A percentile compares a stretch with the other conserved stretches of the same genome.
phyloP scores from a whole-genome alignment of 139 green algal genomes.

The Astrephomene gubernaculifera region DNA sequence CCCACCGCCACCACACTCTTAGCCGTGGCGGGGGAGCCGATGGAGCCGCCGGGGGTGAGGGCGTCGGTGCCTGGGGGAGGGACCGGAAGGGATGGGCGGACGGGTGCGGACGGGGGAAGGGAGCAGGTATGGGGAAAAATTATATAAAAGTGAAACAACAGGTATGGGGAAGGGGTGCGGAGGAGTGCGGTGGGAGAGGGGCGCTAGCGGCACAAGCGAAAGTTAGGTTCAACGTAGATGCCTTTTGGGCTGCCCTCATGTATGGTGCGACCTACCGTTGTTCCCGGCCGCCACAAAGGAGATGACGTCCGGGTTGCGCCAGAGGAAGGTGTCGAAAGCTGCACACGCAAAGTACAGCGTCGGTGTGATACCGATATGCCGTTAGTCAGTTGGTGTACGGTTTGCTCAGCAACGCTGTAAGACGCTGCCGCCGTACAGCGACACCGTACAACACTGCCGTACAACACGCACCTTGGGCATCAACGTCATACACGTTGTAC shows the following conservation, averaged over 20 bases:
- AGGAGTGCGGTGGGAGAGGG: not conserved
- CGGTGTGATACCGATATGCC: not conserved
- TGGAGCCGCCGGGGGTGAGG: conserved; percentile 46
- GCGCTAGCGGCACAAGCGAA: not conserved
- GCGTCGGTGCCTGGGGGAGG: not conserved
- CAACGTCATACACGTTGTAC: not conserved
- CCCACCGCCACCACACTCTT: conserved; percentile 88
- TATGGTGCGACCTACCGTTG: conserved; percentile 17
- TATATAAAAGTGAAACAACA: too few relatives aligned
- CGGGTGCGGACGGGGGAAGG: not conserved
- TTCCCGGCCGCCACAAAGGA: conserved; percentile 75
- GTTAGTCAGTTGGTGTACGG: not conserved
- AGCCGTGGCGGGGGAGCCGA: conserved; percentile 77
- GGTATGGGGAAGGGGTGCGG: not conserved
- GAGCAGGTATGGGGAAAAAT: not conserved
- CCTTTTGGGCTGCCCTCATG: not conserved
- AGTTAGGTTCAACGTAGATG: not conserved
- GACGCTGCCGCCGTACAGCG: not conserved
- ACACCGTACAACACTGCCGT: not conserved
- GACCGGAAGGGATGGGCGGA: not conserved
- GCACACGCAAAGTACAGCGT: not conserved
- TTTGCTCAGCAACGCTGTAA: not conserved
- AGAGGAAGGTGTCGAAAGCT: conserved; percentile 25
- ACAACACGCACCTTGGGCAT: not conserved
- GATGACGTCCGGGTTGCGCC: conserved; percentile 15